Evolutionary conservation across 164 flowering plant species (phyloP).

Genomic region (Annona squamosa): DNA sequence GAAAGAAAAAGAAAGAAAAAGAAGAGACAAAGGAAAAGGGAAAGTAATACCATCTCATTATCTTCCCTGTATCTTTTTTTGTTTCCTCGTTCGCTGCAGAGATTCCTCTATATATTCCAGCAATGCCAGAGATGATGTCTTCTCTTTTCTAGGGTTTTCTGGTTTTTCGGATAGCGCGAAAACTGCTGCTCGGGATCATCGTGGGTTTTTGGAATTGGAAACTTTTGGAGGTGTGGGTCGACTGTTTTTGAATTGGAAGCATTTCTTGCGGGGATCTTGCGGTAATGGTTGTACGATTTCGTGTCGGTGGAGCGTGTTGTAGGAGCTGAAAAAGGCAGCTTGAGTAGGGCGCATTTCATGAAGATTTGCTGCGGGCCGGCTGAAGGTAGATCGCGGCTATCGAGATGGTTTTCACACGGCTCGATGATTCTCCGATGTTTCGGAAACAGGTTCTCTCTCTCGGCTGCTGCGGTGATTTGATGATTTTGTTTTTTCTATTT

Average conservation of each 20-base stretch:
- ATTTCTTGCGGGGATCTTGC: neutral
- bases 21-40: neutral
- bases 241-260: neutral
- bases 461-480: neutral
- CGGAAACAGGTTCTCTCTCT: conserved; percentile 75
- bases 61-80: neutral
- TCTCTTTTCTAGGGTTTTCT: conserved; percentile 2
- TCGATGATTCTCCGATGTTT: conserved; percentile 99
- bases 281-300: too few relatives aligned
- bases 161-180: neutral
- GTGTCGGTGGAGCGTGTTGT: neutral
- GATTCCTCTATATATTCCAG: conserved; percentile 1
- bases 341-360: conserved; percentile 18
- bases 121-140: neutral
- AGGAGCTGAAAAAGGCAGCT: conserved; percentile 3
- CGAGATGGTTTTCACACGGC: conserved; percentile 85
- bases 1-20: conserved; percentile 3
- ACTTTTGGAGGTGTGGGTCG: neutral
- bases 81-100: neutral
- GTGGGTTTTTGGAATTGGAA: neutral
- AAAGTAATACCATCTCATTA: conserved; percentile 4
- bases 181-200: neutral
- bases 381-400: conserved; percentile 6
- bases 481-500: too few relatives aligned
- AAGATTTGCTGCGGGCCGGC: conserved; percentile 7